Evolutionary conservation across 345 rosid species (phyloP), one percentile per base, ranked within the genome.

Genomic region (Salix brachista): DNA sequence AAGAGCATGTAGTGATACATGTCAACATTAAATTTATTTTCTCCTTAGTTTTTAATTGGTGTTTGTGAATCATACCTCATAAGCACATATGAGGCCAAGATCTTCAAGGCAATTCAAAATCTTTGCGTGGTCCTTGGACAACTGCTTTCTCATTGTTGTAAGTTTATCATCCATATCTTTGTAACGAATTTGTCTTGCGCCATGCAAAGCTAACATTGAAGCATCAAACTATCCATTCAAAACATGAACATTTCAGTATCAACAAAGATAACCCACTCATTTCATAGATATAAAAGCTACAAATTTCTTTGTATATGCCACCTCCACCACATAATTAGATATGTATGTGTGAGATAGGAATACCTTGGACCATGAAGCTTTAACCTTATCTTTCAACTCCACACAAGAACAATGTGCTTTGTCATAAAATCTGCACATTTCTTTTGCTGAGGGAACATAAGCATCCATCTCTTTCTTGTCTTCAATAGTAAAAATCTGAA

Each of bases 21-120:
- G 9, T 19, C 28, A 34, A 46, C 41, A 75, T 52, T 5, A 76
- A 17, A 37, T 28, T 41, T 5, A 48, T 18, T 21, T 72, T 41
- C 70, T 16, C 73, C 66, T 69, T 3, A 28, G 17, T 39, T 10
- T 37, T 14, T 44, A 66, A 25, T 34, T 79, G 58, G 4, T 12
- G 61, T 4, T n/a, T 64, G 37, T 48, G 39, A n/a, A 61, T 70
- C 16, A 75, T 88, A 92, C 98, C 97, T 91, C 90, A 72, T 86
- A 84, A 54, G 98, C 90, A 82, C 98, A 94, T 56, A 87, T 74
- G 69, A 89, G 90, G 60, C 98, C 98, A 65, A 94, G 94, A 81
- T 89, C 88, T 75, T 91, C 91, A 75, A 94, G 91, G 82, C 97
- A 94, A 80, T 85, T 85, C 84, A 91, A 74, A 78, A 92, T 88